Evolutionary conservation across 139 green algal species (phyloP), one percentile per base, ranked within the genome.

Genomic region (Chlamydomonas urium): DNA sequence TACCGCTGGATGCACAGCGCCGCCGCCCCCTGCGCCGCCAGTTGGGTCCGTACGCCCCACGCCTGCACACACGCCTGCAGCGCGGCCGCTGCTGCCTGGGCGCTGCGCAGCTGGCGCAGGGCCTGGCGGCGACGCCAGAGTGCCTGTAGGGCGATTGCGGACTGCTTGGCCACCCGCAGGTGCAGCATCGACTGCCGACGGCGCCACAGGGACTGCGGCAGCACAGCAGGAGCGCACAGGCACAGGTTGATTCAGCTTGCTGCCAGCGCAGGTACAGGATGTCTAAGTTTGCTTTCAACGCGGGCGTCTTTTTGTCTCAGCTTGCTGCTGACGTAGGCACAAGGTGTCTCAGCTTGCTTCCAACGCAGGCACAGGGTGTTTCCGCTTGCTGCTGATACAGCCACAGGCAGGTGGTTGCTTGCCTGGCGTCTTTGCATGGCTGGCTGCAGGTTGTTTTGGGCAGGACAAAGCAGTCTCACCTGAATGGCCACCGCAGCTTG

Each of bases 1-100:
- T 38, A 50, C 2, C 70, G 33, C 72, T 90, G 84, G 10, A 88
- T 35, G 65, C 69, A 26, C 32, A 78, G 35, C 1, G 71, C 79
- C 17, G 82, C 75, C 14, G 36, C 24, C 53, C 45, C 48, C 66
- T 61, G 42, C 47, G 24, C 34, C 23, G 4, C 21, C 60, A 67
- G 17, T 8, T 45, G 32, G 10, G 6, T 45, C 32, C 60, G 32
- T 21, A 47, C 60, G 29, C n/a, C 42, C 60, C 60, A 47, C 26
- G 17, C 33, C 32, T 26, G n/a, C 33, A 26, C 60, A 45, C 5
- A 26, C 10, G 76, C 73, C 45, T 86, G 80, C 23, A 83, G 38
- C 8, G 28, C 17, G 26, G 47, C 42, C 1, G 66, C 70, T 48
- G 73, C 73, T 42, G 33, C 35, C 38, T 2, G 26, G 45, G 60